phyloP scores from a whole-genome alignment of 1,284 basidiomycete species.

The Rhodotorula sp. region DNA sequence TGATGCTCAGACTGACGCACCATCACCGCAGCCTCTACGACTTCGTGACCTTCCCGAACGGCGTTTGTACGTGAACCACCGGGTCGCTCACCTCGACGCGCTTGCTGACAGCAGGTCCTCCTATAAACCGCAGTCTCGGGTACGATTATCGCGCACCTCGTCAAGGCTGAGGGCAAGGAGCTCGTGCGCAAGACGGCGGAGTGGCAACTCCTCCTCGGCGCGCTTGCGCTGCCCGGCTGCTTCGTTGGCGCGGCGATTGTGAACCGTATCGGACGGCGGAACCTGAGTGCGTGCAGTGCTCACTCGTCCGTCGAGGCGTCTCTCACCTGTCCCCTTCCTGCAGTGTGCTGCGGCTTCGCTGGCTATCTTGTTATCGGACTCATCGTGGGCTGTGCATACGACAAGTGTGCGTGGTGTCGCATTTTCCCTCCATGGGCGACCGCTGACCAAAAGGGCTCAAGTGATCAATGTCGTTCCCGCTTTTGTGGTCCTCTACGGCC shows the following conservation, averaged over 20 bases:
- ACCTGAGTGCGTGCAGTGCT: slow-evolving; percentile 11
- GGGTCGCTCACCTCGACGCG: not conserved
- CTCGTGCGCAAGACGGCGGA: slow-evolving; percentile 55
- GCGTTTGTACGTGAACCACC: not conserved
- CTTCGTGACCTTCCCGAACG: slow-evolving; percentile 7
- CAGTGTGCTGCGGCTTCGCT: slow-evolving; percentile 67
- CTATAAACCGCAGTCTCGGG: slow-evolving; percentile 37
- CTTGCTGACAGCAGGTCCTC: not conserved
- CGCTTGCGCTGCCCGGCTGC: slow-evolving; percentile 68
- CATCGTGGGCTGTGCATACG: slow-evolving; percentile 67
- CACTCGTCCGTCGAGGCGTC: not conserved
- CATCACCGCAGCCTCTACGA: slow-evolving; percentile 1
- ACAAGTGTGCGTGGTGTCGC: slow-evolving; percentile 56
- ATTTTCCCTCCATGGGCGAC: slow-evolving; percentile 48
- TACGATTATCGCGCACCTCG: slow-evolving; percentile 29
- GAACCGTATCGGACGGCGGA: slow-evolving; percentile 56
- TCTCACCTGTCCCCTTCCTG: slow-evolving; percentile 40
- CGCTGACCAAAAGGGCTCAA: not conserved
- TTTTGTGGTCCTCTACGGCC: slow-evolving; percentile 59
- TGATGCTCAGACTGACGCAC: not conserved
- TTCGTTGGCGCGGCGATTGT: slow-evolving; percentile 65
- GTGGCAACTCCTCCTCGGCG: slow-evolving; percentile 68
- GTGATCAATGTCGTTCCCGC: slow-evolving; percentile 55
- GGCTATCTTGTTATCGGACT: slow-evolving; percentile 68
- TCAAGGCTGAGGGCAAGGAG: slow-evolving; percentile 36